These are phyloP conservation scores for Saccharomycopsis capsularis DNA, from an alignment of 805 yeast species.

Conservation along the genomic window DNA sequence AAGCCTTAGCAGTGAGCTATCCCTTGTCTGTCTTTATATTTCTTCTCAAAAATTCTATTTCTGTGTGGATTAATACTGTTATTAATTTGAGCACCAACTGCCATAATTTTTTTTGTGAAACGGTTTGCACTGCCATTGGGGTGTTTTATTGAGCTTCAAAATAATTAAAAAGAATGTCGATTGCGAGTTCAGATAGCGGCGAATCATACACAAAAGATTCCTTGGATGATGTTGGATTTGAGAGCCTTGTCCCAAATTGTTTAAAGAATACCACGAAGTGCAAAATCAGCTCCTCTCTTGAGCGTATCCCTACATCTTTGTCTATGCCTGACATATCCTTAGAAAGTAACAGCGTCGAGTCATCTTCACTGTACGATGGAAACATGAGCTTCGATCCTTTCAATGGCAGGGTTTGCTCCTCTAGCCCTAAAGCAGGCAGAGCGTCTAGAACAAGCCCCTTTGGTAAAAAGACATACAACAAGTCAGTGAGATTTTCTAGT, in stretches of 20 bases:
- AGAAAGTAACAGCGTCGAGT: neutral
- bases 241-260: neutral
- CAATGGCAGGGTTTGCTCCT: neutral
- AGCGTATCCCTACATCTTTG: neutral
- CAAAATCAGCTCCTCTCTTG: neutral
- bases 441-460: neutral
- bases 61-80: too few relatives aligned
- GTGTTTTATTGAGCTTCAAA: neutral
- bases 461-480: neutral
- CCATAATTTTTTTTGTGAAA: neutral
- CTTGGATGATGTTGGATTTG: conserved; percentile 3
- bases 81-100: too few relatives aligned
- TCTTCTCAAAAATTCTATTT: too few relatives aligned
- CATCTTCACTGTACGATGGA: conserved; percentile 1
- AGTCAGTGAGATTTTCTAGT: conserved; percentile 4
- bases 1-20: too few relatives aligned
- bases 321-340: neutral
- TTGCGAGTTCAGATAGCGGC: conserved; percentile 4
- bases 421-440: neutral
- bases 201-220: conserved; percentile 10
- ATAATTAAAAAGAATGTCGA: neutral
- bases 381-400: conserved; percentile 4
- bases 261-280: neutral
- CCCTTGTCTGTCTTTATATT: too few relatives aligned
- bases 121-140: neutral